phyloP scores from a whole-genome alignment of 1,284 basidiomycete genomes.

The Sanghuangporus weigelae region DNA sequence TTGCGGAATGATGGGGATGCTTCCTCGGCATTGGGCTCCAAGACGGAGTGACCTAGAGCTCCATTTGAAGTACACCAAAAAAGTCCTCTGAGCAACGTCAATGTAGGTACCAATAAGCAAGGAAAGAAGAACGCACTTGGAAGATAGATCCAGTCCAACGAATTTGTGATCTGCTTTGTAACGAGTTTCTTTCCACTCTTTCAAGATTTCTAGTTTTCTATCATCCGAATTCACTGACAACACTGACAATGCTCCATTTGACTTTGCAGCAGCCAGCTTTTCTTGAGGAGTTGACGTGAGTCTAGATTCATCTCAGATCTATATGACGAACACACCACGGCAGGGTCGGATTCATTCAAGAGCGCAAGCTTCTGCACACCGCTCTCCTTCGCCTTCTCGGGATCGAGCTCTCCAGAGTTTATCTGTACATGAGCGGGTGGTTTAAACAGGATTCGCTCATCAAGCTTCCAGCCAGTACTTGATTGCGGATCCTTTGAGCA shows the following conservation, averaged over 20 bases:
- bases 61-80: slow-evolving; percentile 19
- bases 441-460: slow-evolving; percentile 31
- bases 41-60: slow-evolving; percentile 16
- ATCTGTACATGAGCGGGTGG: slow-evolving; percentile 23
- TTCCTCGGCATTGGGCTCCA: slow-evolving; percentile 15
- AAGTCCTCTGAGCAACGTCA: slow-evolving; percentile 1
- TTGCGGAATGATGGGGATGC: slow-evolving; percentile 24
- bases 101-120: not conserved
- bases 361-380: slow-evolving; percentile 37
- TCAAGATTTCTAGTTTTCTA: slow-evolving; percentile 29
- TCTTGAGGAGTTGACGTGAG: slow-evolving; percentile 24
- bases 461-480: slow-evolving; percentile 24
- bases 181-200: slow-evolving; percentile 60
- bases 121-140: slow-evolving; percentile 33
- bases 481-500: slow-evolving; percentile 29
- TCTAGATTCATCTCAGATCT: not conserved
- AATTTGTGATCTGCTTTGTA: slow-evolving; percentile 48
- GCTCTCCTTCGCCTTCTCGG: slow-evolving; percentile 28
- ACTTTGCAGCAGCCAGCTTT: slow-evolving; percentile 60
- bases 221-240: slow-evolving; percentile 40
- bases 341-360: slow-evolving; percentile 16
- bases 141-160: slow-evolving; percentile 49
- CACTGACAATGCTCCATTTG: slow-evolving; percentile 47
- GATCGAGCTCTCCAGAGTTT: not conserved
- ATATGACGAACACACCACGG: slow-evolving; percentile 20